phyloP scores from a whole-genome alignment of 1,284 basidiomycete genomes.

The Xerocomus amazonicus region DNA sequence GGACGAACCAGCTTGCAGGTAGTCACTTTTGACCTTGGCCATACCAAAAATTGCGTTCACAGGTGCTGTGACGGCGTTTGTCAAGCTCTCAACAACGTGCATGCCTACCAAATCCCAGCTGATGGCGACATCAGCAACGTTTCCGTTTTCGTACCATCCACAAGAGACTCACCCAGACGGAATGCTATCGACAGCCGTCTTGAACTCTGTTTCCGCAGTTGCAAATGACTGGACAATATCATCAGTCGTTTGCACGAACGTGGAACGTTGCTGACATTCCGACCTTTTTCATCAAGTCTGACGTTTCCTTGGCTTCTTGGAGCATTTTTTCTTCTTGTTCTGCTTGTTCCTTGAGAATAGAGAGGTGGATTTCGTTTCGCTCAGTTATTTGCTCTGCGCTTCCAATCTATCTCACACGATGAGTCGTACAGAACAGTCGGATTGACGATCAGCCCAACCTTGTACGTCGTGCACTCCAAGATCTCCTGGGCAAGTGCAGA shows the following conservation, averaged over 20 bases:
- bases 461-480: conserved; percentile 16
- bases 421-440: background rate
- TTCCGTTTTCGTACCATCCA: background rate
- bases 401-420: conserved; percentile 5
- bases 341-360: conserved; percentile 9
- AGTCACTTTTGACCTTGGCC: conserved; percentile 6
- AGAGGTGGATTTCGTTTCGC: conserved; percentile 11
- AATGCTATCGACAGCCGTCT: conserved; percentile 9
- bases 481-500: conserved; percentile 17
- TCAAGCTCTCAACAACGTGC: conserved; percentile 16
- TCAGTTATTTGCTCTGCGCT: conserved; percentile 9
- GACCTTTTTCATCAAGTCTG: conserved; percentile 19
- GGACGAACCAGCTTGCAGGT: conserved; percentile 13
- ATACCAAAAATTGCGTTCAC: conserved; percentile 12
- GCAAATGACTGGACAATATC: conserved; percentile 8
- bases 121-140: background rate
- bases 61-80: conserved; percentile 10
- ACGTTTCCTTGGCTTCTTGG: conserved; percentile 13
- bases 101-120: conserved; percentile 17
- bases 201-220: conserved; percentile 13
- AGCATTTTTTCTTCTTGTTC: conserved; percentile 11
- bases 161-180: conserved; percentile 13
- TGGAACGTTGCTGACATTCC: background rate
- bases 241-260: background rate
- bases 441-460: background rate